Percentiles rank a stretch among this genome's conserved stretches.
phyloP scores from a whole-genome alignment of 495 filamentous ascomycete species.

The Podospora comata region DNA sequence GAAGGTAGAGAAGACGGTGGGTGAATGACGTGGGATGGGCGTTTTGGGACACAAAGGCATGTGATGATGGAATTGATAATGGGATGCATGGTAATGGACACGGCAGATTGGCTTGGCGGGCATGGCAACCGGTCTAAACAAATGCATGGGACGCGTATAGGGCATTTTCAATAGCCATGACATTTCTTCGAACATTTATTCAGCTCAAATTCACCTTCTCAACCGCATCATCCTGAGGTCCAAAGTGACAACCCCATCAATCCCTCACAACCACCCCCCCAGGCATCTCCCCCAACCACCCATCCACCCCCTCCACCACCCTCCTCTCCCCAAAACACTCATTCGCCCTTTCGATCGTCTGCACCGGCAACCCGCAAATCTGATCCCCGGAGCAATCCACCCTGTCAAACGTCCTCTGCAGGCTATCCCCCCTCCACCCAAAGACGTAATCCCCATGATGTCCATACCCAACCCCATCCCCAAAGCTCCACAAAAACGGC shows the following conservation, averaged over 20 bases:
- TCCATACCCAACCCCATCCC: constrained; percentile 10
- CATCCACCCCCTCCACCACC: constrained; percentile 5
- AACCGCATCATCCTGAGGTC: neutral
- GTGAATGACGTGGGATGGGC: neutral
- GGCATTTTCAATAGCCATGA: too few relatives aligned
- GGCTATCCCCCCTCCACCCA: constrained; percentile 36
- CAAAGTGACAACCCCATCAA: neutral
- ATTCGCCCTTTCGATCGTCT: neutral
- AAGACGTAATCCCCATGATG: constrained; percentile 13
- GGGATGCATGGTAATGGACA: neutral
- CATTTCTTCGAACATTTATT: too few relatives aligned
- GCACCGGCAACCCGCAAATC: constrained; percentile 1
- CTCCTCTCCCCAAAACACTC: neutral
- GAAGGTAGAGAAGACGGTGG: neutral
- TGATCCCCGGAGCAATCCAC: neutral
- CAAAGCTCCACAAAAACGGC: constrained; percentile 36
- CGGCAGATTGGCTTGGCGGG: neutral
- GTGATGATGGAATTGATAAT: neutral
- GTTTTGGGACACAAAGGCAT: neutral
- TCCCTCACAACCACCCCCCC: neutral
- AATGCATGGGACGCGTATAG: neutral
- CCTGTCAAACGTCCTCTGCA: constrained; percentile 40
- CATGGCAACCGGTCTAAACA: neutral
- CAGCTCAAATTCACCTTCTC: neutral
- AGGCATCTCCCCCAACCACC: constrained; percentile 4